Base-by-base conservation (phyloP, 768 basidiomycete genomes). In the Rhodosporidiobolus odoratus region DNA sequence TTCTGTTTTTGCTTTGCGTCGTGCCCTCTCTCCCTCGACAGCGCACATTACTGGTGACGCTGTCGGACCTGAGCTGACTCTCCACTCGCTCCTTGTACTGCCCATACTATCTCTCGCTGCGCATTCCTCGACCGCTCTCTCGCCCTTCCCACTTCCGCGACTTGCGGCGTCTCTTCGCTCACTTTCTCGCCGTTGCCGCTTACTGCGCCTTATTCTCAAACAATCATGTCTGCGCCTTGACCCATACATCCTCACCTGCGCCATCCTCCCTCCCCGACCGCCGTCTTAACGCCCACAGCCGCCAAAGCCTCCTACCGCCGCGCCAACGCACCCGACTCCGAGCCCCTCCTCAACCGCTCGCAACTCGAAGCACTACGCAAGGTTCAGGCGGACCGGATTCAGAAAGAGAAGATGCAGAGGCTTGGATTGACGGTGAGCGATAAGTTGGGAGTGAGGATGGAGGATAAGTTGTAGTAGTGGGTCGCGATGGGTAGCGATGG, bases 371-470 rank as follows among this genome's bases (percentile, higher is more conserved):
- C 58, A 6, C 50, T 74, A 16, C 58, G 73, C 13, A 48, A 53
- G 47, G 38, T 74, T 4, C 69, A 70, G 54, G n/a, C 7, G 10
- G 73, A 74, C 30, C 66, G 73, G 10, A 40, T 71, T 27, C 58
- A 68, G 54, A 52, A 48, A 34, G 69, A 74, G 27, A 63, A 64
- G 35, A 64, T 70, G 63, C 48, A 65, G 48, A 54, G 69, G 23
- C 41, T 74, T 10, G 73, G 73, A 4, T 52, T 70, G 38, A 32
- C 53, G 1, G 43, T 60, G 5, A 48, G 41, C 32, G 40, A 58
- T 3, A 53, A 41, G 4, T 37, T 74, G 52, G 72, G 72, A 32
- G 65, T 60, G n/a, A 35, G 69, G n/a, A 62, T 56, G 53, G 69
- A 71, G 60, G 56, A 65, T 52, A 64, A 64, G 54, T 17, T 53